Evolutionary conservation across 139 green algal species (phyloP), one percentile per base, ranked within the genome.

Genomic region (Chlamydomonas incerta): DNA sequence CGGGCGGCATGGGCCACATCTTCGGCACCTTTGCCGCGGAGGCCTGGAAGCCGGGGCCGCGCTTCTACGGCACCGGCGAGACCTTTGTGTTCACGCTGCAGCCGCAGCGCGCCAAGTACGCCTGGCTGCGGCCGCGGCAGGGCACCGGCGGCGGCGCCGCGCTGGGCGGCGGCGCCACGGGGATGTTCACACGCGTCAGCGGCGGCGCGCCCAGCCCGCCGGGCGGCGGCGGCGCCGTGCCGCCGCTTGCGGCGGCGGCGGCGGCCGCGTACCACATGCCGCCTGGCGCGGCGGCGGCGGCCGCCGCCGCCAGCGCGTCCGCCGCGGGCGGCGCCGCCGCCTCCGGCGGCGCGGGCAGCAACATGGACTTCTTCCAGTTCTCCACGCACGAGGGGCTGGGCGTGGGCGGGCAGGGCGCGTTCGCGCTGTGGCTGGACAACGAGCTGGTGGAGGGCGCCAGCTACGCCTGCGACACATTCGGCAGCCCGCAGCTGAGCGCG

Each of bases 41-140:
- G 52, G 37, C 82, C 3, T 97, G 95, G 95, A 83, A 75, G 37
- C 80, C 93, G 4, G 74, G 71, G 15, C 77, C 91, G 23, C 87
- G 93, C 35, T 97, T 96, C 87, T 96, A 95, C 80, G 95, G 95
- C 87, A 96, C 92, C 0, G 95, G 95, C 2, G 95, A 98, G 88
- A 94, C 87, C 28, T 96, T 94, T 63, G 95, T 96, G 8, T 97
- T 97, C 63, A 89, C 93, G 81, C 65, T 96, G 47, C 62, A 91
- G 29, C 85, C 90, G 10, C 50, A 68, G 24, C 63, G 73, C 50
- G 71, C 87, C 23, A 41, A 47, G 35, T 86, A 62, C 63, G 55
- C 50, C 24, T 77, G 80, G 80, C 80, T 80, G 50, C 80, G 80
- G 33, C 80, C 67, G 41, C 63, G 77, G 18, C 62, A n/a, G 29